Evolutionary conservation across 2,329 filamentous ascomycete genomes (phyloP), one percentile per base, ranked within the genome.

Genomic region (Fusarium robinianum): DNA sequence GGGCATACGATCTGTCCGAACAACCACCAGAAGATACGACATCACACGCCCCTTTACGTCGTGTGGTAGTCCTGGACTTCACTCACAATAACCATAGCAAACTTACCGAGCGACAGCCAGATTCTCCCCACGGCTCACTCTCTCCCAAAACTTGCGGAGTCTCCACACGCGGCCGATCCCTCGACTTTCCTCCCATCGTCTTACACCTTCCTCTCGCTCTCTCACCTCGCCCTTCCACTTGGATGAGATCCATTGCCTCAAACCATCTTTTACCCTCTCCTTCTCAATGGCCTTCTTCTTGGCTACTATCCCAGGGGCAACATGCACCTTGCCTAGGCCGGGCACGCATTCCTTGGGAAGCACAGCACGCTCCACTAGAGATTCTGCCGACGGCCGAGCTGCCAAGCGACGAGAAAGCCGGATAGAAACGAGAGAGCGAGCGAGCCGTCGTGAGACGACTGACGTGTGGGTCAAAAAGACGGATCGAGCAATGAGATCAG

Each of bases 401-500:
- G 79, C 76, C 3, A 88, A 72, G 8, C 78, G 77, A 33, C 80
- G 78, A 17, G 83, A 79, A 5, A 89, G 74, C 19, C 80, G 79
- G 58, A 88, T 88, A 37, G 79, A 78, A 5, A 83, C 79, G 3
- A 89, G 73, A 10, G 77, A 84, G 42, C 83, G 78, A 31, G 79
- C 80, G 3, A 89, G 75, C 15, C 75, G 72, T 14, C 83, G 78
- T 4, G 84, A 85, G 16, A 84, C 77, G 31, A 84, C 74, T 22
- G 84, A 80, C 10, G 82, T 88, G 41, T 77, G 73, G 26, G 83
- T 85, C 27, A 87, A 67, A 66, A 87, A 85, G 61, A 89, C 87
- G 63, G 74, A 77, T 26, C 83, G 77, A 15, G 73, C 67, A 38
- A 84, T 81, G 10, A 88, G 80, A 42, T 85, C 80, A 24, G 79